Base-by-base conservation (phyloP, 495 filamentous ascomycete genomes). In the Aspergillus nidulans region DNA sequence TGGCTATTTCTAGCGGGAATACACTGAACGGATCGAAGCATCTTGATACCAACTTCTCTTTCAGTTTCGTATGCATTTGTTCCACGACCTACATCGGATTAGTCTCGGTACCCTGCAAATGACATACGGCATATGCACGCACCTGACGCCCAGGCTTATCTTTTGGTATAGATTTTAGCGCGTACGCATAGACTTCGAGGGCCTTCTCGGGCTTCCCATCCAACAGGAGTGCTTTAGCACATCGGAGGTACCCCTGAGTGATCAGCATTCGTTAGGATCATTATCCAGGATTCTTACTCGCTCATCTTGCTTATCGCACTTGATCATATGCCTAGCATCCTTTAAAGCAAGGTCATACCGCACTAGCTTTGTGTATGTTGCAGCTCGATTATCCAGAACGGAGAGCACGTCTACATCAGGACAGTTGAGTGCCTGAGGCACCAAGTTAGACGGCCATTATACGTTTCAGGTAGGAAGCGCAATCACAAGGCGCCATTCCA, bases 191-290 rank as follows among this genome's bases (percentile, higher is more conserved):
- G 1, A 87, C 71, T n/a, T 77, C 69, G 15, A 81, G 57, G 4
- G 85, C 86, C 28, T 76, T 74, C 5, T 77, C 68, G 6, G 68
- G 62, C 53, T 77, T 84, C 4, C 74, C 75, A 58, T 81, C 74
- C 41, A 84, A 66, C 16, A 82, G 66, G 6, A 89, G 73, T 3
- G 84, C 69, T 57, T 85, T 84, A 6, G 76, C 86, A 19, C 80
- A 77, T n/a, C 85, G 80, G 12, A 88, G 67, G 67, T 88, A 87
- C 20, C 86, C 86, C 80, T 83, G 30, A 28, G 21, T 24, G n/a
- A 26, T 6, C 1, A 48, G 48, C 28, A 40, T 32, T 24, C 15
- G n/a, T n/a, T n/a, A n/a, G 45, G 9, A 7, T 50, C 30, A 43
- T 9, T 4, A 10, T 2, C 19, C 25, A 4, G 18, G 21, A 23